Conservation (phyloP, 192 early-diverging fungal species). For the Phycomyces blakesleeanus region DNA sequence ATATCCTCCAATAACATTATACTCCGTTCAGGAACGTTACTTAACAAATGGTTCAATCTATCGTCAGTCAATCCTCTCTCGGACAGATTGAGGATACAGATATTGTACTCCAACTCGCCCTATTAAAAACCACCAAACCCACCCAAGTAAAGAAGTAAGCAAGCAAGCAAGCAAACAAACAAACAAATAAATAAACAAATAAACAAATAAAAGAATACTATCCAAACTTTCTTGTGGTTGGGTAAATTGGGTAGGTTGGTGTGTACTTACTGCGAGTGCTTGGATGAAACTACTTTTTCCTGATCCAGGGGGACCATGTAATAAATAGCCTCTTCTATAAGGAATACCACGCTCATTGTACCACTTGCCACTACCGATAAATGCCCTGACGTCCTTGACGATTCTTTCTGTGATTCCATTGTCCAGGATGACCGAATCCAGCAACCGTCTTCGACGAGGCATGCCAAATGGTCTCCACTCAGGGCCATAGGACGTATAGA, state of each 20-base stretch:
- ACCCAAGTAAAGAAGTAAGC: background rate
- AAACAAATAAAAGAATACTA: too few relatives aligned
- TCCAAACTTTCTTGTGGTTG: too few relatives aligned
- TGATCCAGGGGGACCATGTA: constrained; percentile 86
- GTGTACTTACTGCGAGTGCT: constrained; percentile 61
- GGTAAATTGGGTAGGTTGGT: too few relatives aligned
- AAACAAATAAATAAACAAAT: too few relatives aligned
- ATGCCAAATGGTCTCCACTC: constrained; percentile 97
- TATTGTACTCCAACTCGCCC: constrained; percentile 82
- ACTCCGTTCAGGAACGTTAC: constrained; percentile 75
- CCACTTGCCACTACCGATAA: constrained; percentile 79
- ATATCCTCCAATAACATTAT: constrained; percentile 80
- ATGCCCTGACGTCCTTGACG: constrained; percentile 66
- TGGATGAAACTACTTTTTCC: constrained; percentile 94
- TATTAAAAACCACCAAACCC: background rate
- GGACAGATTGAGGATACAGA: constrained; percentile 82
- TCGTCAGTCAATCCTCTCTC: constrained; percentile 84
- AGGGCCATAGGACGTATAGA: constrained; percentile 91
- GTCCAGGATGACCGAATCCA: constrained; percentile 75
- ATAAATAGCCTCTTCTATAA: constrained; percentile 84
- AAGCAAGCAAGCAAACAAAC: too few relatives aligned
- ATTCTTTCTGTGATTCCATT: constrained; percentile 60
- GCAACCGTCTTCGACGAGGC: constrained; percentile 72
- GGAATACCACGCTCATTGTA: constrained; percentile 83
- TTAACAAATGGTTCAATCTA: constrained; percentile 74